Evolutionary conservation across 2,329 filamentous ascomycete species (phyloP), one percentile per base, ranked within the genome.

Genomic region (Colletotrichum plurivorum): DNA sequence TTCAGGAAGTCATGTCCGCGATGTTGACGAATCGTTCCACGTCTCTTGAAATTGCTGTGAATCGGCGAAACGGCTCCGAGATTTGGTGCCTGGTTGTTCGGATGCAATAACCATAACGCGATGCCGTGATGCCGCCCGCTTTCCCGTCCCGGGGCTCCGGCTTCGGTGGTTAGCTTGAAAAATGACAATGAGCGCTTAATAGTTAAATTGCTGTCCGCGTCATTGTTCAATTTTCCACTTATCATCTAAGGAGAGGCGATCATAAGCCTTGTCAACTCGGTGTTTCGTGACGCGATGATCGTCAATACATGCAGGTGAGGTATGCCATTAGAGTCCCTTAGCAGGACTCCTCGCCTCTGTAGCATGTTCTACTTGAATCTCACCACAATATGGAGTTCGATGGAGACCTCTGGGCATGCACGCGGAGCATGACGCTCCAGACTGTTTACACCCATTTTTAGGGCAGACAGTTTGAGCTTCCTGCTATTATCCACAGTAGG

Each of bases 51-150:
- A 36, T 36, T 36, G 31, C 31, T 36, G 31, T 51, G 58, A 16
- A 56, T 55, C 49, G 16, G 45, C 43, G 39, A 59, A 27, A 41
- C 55, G 22, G 16, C 22, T 56, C 43, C 51, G 36, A 45, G 45
- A 48, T 56, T 63, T 41, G 7, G 10, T 16, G 20, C 43, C 43
- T 5, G 12, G 27, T 31, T 13, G 45, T 22, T 12, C 49, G 25
- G 25, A 43, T 16, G 22, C 46, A 56, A 48, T 56, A 52, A 60
- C 43, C 31, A 69, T 60, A 51, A 66, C 31, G 31, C 31, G 31
- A 45, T 58, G n/a, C 2, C 46, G 9, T 25, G 36, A 18, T 46
- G 18, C 31, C 27, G 10, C 31, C 31, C 31, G 31, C 31, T 36
- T 36, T 36, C 31, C 49, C 12, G n/a, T 27, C 31, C 31, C 54